Evolutionary conservation across 805 yeast species (phyloP).

Genomic region (Wickerhamomyces pijperi): DNA sequence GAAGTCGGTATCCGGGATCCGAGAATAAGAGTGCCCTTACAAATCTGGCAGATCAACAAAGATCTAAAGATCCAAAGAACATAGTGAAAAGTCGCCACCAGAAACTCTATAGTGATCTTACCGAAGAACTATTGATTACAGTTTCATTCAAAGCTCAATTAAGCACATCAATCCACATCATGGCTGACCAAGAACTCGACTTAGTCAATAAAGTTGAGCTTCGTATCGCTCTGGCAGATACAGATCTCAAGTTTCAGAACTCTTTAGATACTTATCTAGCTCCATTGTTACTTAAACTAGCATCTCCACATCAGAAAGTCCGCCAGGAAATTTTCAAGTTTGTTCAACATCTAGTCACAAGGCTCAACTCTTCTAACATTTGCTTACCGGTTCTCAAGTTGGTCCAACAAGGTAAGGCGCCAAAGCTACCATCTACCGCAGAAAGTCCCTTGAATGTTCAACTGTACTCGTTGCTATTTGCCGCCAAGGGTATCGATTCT

Average conservation of each 20-base stretch:
- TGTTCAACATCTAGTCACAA: constrained; percentile 54
- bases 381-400: constrained; percentile 55
- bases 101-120: too few relatives aligned
- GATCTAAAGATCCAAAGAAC: too few relatives aligned
- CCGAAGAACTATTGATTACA: too few relatives aligned
- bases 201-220: constrained; percentile 73
- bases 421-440: constrained; percentile 29
- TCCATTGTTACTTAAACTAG: constrained; percentile 69
- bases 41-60: too few relatives aligned
- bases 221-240: constrained; percentile 63
- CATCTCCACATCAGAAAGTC: constrained; percentile 58
- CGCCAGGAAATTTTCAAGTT: constrained; percentile 57
- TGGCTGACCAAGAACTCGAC: constrained; percentile 37
- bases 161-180: too few relatives aligned
- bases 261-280: constrained; percentile 53
- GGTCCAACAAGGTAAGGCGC: constrained; percentile 49
- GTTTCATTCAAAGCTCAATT: too few relatives aligned
- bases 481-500: constrained; percentile 59
- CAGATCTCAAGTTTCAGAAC: constrained; percentile 52
- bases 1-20: too few relatives aligned
- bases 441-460: constrained; percentile 34
- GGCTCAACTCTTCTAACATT: constrained; percentile 49
- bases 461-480: constrained; percentile 51
- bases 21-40: too few relatives aligned
- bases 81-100: too few relatives aligned